Conservation (phyloP, 2,329 filamentous ascomycete species). For the Hypoxylon sp. region DNA sequence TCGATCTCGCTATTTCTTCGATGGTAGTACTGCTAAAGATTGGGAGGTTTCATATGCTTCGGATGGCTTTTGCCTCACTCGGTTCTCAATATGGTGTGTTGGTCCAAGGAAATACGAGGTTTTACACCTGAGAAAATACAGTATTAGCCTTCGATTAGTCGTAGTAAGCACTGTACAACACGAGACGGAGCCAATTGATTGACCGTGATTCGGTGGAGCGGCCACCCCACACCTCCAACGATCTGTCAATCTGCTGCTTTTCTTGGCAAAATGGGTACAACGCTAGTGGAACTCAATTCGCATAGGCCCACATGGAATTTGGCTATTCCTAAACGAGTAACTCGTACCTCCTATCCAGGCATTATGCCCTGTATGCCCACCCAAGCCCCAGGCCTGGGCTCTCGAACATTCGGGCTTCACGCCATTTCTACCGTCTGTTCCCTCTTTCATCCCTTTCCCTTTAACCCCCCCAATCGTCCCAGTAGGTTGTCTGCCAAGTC, state of each 20-base stretch:
- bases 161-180: constrained; percentile 29
- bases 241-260: constrained; percentile 22
- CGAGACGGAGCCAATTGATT: constrained; percentile 26
- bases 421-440: constrained; percentile 15
- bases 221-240: constrained; percentile 10
- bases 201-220: constrained; percentile 1
- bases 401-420: constrained; percentile 31
- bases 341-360: constrained; percentile 3
- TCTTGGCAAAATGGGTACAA: constrained; percentile 23
- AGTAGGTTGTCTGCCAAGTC: constrained; percentile 16
- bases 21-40: constrained; percentile 5
- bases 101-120: constrained; percentile 35
- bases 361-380: no score
- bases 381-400: no score
- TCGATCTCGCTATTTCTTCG: constrained; percentile 12
- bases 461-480: constrained; percentile 1
- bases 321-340: constrained; percentile 29
- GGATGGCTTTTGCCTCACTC: constrained; percentile 4
- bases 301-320: constrained; percentile 16
- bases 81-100: not conserved
- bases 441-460: constrained; percentile 5
- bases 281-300: constrained; percentile 28
- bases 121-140: constrained; percentile 19
- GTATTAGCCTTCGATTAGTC: not conserved
- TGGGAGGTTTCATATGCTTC: constrained; percentile 4